phyloP scores from a whole-genome alignment of 805 yeast genomes.

The Candida awuae region DNA sequence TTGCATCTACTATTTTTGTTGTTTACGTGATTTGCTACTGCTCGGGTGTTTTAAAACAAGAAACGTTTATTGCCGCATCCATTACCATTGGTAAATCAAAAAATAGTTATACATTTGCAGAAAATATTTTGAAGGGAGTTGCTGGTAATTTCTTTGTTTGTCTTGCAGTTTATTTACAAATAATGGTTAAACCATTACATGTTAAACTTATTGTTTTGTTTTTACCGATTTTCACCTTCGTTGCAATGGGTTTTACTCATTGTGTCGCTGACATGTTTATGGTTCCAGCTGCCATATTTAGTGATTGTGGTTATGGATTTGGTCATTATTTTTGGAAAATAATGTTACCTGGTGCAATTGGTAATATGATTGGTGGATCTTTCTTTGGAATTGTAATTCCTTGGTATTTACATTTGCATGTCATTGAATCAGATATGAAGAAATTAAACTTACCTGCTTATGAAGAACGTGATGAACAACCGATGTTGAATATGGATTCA shows the following conservation, averaged over 20 bases:
- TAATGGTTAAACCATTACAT: constrained; percentile 73
- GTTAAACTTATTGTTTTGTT: constrained; percentile 58
- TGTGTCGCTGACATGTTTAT: constrained; percentile 78
- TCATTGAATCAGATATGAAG: constrained; percentile 63
- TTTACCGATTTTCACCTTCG: constrained; percentile 70
- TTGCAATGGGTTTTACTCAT: constrained; percentile 71
- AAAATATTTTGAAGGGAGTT: constrained; percentile 60
- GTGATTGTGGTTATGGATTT: constrained; percentile 56
- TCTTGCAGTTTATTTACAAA: constrained; percentile 66
- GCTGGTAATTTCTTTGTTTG: constrained; percentile 76
- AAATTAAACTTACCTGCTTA: constrained; percentile 55
- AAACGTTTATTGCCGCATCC: constrained; percentile 41
- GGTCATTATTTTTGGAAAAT: constrained; percentile 66
- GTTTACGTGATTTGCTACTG: constrained; percentile 55
- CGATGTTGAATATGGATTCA: constrained; percentile 68
- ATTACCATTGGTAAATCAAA: constrained; percentile 38
- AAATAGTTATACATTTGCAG: constrained; percentile 40
- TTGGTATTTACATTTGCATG: constrained; percentile 64
- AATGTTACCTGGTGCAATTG: constrained; percentile 61
- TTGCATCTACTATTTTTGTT: constrained; percentile 58
- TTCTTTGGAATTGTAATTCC: constrained; percentile 58
- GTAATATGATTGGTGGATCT: constrained; percentile 74
- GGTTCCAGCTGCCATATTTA: constrained; percentile 57
- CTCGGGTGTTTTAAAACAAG: constrained; percentile 40
- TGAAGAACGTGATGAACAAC: constrained; percentile 74